Percentiles rank a stretch among this genome's conserved stretches.
These are phyloP conservation scores for Phalaenopsis hybrid DNA, from an alignment of 116 monocot genomes.

Conservation along the genomic window DNA sequence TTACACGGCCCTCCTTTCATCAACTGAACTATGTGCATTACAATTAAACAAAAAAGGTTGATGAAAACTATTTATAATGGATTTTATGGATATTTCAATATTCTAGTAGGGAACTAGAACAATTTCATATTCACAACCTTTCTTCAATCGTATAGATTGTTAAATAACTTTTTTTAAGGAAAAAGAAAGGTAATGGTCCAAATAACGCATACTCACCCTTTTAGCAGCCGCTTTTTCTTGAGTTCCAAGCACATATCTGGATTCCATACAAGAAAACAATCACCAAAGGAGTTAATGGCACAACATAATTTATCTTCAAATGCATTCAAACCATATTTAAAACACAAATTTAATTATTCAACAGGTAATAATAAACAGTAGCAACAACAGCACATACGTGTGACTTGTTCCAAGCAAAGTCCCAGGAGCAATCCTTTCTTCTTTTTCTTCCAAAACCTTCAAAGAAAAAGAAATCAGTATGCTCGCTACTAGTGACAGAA, in stretches of 20 bases:
- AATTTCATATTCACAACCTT: too few species aligned
- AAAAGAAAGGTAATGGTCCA: too few species aligned
- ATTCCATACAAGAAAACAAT: conserved; percentile 10
- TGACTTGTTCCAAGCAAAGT: conserved; percentile 82
- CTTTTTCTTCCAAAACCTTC: conserved; percentile 96
- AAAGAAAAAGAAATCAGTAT: not conserved
- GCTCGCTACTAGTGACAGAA: not conserved
- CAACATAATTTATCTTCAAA: not conserved
- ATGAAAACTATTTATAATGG: too few species aligned
- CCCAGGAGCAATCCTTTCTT: conserved; percentile 92
- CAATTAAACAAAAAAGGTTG: too few species aligned
- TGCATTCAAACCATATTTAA: not conserved
- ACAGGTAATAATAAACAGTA: not conserved
- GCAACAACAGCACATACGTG: conserved; percentile 44
- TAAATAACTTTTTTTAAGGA: too few species aligned
- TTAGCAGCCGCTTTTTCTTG: conserved; percentile 82
- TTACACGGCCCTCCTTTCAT: too few species aligned
- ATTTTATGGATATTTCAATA: too few species aligned
- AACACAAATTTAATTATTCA: not conserved
- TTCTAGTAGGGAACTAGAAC: too few species aligned
- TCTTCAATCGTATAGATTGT: too few species aligned
- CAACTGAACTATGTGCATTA: too few species aligned
- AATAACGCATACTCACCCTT: conserved; percentile 39
- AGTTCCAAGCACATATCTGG: conserved; percentile 64
- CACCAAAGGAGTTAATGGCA: conserved; percentile 4